These are phyloP conservation scores for Aspergillus sergii DNA, from an alignment of 2,329 filamentous ascomycete species.

Conservation along the genomic window DNA sequence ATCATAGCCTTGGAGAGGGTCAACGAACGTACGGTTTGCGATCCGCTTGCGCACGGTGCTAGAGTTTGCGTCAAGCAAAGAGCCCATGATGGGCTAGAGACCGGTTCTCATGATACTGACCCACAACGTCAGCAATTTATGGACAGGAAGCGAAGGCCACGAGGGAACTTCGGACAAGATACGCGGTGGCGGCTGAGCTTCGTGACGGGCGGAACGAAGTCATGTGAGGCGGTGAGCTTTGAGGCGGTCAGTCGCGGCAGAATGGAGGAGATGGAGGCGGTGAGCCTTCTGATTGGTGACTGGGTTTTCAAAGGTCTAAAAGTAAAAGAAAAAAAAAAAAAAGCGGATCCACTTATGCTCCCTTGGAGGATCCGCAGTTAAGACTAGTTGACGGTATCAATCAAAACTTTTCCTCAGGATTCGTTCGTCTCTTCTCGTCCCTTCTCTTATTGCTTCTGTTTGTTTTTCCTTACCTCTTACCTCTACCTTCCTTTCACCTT, in stretches of 20 bases:
- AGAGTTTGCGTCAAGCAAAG: conserved; percentile 62
- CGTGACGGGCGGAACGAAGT: conserved; percentile 10
- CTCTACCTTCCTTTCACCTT: conserved; percentile 13
- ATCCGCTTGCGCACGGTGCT: conserved; percentile 64
- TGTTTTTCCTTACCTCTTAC: conserved; percentile 21
- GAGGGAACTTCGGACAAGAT: background rate
- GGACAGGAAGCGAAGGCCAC: background rate
- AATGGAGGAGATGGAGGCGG: background rate
- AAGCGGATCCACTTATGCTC: conserved; percentile 9
- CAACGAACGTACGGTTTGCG: conserved; percentile 52
- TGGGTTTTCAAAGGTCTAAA: background rate
- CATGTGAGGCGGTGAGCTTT: conserved; percentile 16
- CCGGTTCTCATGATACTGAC: conserved; percentile 23
- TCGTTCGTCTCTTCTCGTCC: conserved; percentile 7
- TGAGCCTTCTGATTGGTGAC: conserved; percentile 9
- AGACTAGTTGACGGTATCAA: conserved; percentile 18
- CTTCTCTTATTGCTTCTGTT: conserved; percentile 9
- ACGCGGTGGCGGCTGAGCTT: conserved; percentile 1
- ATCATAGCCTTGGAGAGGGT: background rate
- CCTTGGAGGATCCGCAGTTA: conserved; percentile 6
- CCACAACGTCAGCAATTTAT: background rate
- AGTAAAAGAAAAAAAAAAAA: conserved; percentile 13
- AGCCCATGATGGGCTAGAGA: conserved; percentile 57
- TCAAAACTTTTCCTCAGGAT: conserved; percentile 17
- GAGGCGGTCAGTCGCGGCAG: conserved; percentile 8